Percentiles rank a stretch among this genome's conserved stretches.
Conservation (phyloP, 108 stramenopile species). For the Chaetoceros tenuissimus region DNA sequence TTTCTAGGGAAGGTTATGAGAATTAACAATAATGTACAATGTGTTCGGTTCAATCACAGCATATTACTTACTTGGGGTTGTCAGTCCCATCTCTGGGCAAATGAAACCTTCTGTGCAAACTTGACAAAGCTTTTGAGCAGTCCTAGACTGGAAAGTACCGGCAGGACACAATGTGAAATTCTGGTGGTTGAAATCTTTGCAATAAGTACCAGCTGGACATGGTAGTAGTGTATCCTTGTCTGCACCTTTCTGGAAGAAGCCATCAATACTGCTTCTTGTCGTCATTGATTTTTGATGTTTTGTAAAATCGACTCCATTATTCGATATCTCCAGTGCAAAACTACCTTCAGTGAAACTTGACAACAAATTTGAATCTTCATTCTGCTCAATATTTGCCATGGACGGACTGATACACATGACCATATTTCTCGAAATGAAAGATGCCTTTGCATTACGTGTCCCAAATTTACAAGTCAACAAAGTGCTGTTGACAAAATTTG, state of each 20-base stretch:
- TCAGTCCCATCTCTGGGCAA: slow-evolving; percentile 64
- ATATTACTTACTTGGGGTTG: too few relatives aligned
- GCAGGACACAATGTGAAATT: slow-evolving; percentile 64
- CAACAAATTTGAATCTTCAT: too few relatives aligned
- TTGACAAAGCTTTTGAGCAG: slow-evolving; percentile 34
- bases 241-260: slow-evolving; percentile 12
- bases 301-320: slow-evolving; percentile 26
- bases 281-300: slow-evolving; percentile 9
- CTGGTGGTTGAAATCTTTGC: slow-evolving; percentile 13
- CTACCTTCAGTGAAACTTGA: too few relatives aligned
- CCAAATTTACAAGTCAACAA: slow-evolving; percentile 26
- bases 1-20: slow-evolving; percentile 26
- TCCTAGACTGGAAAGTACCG: slow-evolving; percentile 64
- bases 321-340: slow-evolving; percentile 6
- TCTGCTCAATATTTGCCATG: too few relatives aligned
- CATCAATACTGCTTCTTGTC: slow-evolving; percentile 8
- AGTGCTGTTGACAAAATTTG: slow-evolving; percentile 15
- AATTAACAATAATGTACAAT: too few relatives aligned
- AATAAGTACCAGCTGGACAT: slow-evolving; percentile 30
- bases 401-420: slow-evolving; percentile 18
- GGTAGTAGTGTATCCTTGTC: slow-evolving; percentile 42
- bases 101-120: slow-evolving; percentile 65
- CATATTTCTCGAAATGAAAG: slow-evolving; percentile 15
- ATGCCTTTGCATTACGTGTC: slow-evolving; percentile 7
- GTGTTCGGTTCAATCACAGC: too few relatives aligned